phyloP scores from a whole-genome alignment of 345 rosid genomes.

The Microcos paniculata region DNA sequence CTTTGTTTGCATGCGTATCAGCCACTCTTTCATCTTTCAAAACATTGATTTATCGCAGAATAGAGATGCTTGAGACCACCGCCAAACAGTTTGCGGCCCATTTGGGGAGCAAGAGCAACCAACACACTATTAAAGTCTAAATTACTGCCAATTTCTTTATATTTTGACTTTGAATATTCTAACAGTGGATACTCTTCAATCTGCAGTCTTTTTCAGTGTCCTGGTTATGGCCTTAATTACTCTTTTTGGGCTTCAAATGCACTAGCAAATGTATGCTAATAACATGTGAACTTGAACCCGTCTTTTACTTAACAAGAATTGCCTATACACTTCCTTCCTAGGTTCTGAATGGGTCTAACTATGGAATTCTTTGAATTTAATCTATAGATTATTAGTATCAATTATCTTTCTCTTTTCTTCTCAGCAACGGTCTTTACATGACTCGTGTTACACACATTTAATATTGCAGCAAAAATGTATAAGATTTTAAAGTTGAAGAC shows the following conservation, averaged over 20 bases:
- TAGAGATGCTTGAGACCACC: not conserved
- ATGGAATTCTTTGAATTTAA: constrained; percentile 8
- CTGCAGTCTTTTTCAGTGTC: not conserved
- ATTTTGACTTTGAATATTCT: constrained; percentile 26
- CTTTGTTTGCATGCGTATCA: too few species aligned
- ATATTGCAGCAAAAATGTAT: not conserved
- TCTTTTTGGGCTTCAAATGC: not conserved
- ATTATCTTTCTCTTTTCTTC: not conserved
- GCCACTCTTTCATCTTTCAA: not conserved
- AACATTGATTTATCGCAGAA: not conserved
- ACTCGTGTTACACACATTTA: not conserved
- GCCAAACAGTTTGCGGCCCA: not conserved
- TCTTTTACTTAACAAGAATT: constrained; percentile 18
- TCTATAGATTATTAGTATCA: not conserved
- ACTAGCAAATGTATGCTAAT: not conserved
- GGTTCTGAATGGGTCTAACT: constrained; percentile 8
- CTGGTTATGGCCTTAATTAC: not conserved
- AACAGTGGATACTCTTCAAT: not conserved
- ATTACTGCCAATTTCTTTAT: not conserved
- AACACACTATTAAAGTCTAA: not conserved
- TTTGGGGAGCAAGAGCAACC: not conserved
- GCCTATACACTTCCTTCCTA: not conserved
- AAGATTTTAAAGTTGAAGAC: not conserved
- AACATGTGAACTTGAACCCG: not conserved
- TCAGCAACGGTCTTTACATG: not conserved